Evolutionary conservation across 192 early-diverging fungal genomes (phyloP), one percentile per base, ranked within the genome.

Genomic region (Kickxella alabastrina): DNA sequence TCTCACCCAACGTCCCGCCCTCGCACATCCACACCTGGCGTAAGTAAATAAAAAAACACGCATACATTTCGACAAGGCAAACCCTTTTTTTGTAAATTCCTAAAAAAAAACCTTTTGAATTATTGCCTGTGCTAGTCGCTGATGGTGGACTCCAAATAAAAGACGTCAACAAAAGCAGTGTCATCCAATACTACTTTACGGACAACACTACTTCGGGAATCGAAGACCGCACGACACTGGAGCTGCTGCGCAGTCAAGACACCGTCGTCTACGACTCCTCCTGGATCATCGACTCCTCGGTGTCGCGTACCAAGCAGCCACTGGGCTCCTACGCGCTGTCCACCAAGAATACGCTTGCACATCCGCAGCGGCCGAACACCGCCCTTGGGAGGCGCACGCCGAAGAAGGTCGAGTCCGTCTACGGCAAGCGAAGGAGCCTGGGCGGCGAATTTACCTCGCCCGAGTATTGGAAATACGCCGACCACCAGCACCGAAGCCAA

Each of bases 261-360:
- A 65, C 70, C 10, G 68, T 77, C 0, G 62, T 77, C 4, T 77
- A 70, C 67, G 38, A 32, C 19, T 77, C 74, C 0, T 6, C 38
- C 14, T 77, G 74, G 74, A 61, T 77, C 8, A 55, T 52, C 4
- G 74, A 77, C 42, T 77, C 74, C 4, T 60, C 62, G 12, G 43
- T 57, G 14, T 53, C 62, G 4, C 52, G 67, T 13, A 77, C 74
- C 2, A 28, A 46, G 27, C 57, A 66, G 47, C 74, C 74, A 0
- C 51, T 70, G 3, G 74, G 67, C 0, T 26, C 61, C 1, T 77
- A 77, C 32, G 62, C 63, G 0, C 43, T 75, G 14, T 40, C 6
- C 31, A 32, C n/a, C 28, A 21, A 50, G 28, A 54, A 37, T 21
- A 32, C 31, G 12, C 12, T 8, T 12, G 36, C 19, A 10, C 52